Percentiles rank a stretch among this genome's conserved stretches.
Evolutionary conservation across 306 rosid genomes (phyloP).

Genomic region (Pterocarpus macrocarpus): DNA sequence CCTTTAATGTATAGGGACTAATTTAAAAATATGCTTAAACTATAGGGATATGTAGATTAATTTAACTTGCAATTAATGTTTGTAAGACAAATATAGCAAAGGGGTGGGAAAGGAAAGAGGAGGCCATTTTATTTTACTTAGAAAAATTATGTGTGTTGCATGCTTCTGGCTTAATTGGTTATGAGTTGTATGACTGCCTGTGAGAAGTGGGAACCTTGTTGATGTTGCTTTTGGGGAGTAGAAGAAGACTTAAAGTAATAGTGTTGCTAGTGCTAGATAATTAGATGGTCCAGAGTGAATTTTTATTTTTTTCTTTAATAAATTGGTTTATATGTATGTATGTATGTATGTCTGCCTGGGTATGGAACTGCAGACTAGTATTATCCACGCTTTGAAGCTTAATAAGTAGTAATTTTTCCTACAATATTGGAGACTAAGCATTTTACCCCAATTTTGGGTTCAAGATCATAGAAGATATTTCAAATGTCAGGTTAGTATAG

Average conservation of each 20-base stretch:
- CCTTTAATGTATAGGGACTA: too few species aligned
- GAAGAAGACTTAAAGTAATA: neutral
- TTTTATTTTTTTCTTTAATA: neutral
- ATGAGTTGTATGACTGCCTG: neutral
- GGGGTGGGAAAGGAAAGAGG: neutral
- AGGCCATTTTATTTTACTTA: conserved; percentile 13
- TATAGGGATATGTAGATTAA: too few species aligned
- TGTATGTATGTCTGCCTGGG: neutral
- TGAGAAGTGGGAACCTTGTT: neutral
- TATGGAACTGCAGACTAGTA: neutral
- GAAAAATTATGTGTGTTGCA: neutral
- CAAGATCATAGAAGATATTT: neutral
- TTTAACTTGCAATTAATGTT: too few species aligned
- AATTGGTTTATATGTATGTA: too few species aligned
- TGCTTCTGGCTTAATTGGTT: conserved; percentile 13
- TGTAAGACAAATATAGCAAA: neutral
- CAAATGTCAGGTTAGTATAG: conserved; percentile 7
- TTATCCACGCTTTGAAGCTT: neutral
- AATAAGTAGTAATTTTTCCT: neutral
- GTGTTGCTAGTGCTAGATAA: neutral
- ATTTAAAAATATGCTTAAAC: too few species aligned
- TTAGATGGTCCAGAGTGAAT: conserved; percentile 5
- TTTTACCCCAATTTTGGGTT: neutral
- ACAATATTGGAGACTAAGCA: neutral
- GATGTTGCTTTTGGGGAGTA: too few species aligned